Base-by-base conservation (phyloP, 1,139 yeast species). In the Hansenula sp. region DNA sequence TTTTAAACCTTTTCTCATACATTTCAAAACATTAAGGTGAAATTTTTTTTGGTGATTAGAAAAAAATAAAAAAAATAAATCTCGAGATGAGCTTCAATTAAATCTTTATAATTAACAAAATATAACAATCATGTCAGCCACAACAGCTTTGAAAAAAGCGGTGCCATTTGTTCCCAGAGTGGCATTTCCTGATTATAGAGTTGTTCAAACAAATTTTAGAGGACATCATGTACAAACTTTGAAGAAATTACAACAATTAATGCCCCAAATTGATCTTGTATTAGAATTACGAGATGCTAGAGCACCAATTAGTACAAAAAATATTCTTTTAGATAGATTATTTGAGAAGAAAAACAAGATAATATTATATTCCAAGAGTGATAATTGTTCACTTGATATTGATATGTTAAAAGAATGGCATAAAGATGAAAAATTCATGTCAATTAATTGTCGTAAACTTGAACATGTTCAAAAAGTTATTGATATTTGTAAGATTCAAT, bases 171-270 rank as follows among this genome's bases (percentile, higher is more conserved):
- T 71, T 59, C 71, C 73, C 3, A 48, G 73, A 39, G 46, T 52
- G 37, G 64, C 38, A 59, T 78, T 85, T 50, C 97, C 97, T 1
- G 69, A 73, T 26, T 85, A 82, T 57, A 77, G 79, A 42, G 74
- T 89, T 14, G 72, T 81, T 0, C 62, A 82, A 28, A 79, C 95
- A 6, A 90, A 86, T 60, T 88, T 89, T 64, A 88, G 88, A 53
- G 97, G 97, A 13, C 97, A 90, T 58, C 97, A 92, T 56, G 78
- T 79, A 47, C 82, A 80, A 45, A 96, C 97, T 0, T 66, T 92
- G 29, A 75, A 79, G 36, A 74, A 71, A 48, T 77, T 90, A 64
- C 74, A 81, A 12, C 79, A 77, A 41, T 62, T 88, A 29, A 79
- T 92, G 2, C 89, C 94, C 1, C 92, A 86, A 50, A 72, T 89